Conservation (phyloP, 2,329 filamentous ascomycete genomes). For the Incumbomyces lentus region DNA sequence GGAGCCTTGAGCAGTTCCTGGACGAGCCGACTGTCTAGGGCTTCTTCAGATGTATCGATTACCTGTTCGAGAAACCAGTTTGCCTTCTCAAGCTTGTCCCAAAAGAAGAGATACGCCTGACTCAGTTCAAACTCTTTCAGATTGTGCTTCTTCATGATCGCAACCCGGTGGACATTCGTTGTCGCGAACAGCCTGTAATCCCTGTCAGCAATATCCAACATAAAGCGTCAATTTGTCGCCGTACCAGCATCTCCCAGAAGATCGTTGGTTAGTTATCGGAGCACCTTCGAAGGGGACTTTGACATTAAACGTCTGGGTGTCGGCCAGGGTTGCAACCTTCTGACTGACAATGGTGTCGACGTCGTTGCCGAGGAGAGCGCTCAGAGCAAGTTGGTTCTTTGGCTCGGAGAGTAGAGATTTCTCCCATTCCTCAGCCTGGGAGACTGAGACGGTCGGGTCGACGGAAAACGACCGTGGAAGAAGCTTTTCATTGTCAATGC, state of each 20-base stretch:
- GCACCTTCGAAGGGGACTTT: conserved; percentile 71
- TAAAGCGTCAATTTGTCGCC: background rate
- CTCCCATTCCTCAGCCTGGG: conserved; percentile 49
- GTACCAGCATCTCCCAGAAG: conserved; percentile 71
- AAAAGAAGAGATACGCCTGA: conserved; percentile 81
- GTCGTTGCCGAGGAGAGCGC: conserved; percentile 58
- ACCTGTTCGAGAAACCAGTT: conserved; percentile 84
- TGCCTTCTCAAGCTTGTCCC: conserved; percentile 85
- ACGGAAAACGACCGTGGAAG: conserved; percentile 21
- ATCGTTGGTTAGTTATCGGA: conserved; percentile 75
- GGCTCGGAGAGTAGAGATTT: conserved; percentile 52
- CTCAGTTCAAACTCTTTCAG: conserved; percentile 74
- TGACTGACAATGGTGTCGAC: conserved; percentile 57
- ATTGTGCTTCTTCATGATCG: conserved; percentile 72
- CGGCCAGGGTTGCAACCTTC: conserved; percentile 50
- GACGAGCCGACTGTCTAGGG: conserved; percentile 62
- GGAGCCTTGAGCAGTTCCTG: conserved; percentile 58
- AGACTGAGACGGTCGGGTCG: conserved; percentile 37
- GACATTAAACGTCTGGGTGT: conserved; percentile 74
- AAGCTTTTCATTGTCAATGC: conserved; percentile 39
- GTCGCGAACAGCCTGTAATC: conserved; percentile 59
- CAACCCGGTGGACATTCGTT: conserved; percentile 85
- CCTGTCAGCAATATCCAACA: background rate
- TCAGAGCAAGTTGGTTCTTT: conserved; percentile 64
- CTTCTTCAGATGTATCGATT: conserved; percentile 60